Base-by-base conservation (phyloP, 2,329 filamentous ascomycete genomes). In the Ceratocystis alfenasii region DNA sequence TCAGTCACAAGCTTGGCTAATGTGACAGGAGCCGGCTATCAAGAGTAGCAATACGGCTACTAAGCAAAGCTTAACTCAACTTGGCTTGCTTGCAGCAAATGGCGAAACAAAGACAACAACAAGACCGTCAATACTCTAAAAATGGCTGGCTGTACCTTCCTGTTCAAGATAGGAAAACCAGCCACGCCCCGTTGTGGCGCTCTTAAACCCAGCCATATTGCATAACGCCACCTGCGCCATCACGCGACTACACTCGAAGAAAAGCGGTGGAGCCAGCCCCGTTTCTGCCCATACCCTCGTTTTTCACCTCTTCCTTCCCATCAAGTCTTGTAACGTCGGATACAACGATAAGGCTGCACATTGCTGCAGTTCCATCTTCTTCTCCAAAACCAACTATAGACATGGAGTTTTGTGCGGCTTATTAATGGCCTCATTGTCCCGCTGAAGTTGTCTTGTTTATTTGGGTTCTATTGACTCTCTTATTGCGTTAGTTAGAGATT, bases 321-420 rank as follows among this genome's bases (percentile, higher is more conserved):
- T 20, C 15, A 30, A 22, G 17, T 50, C 2, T n/a, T 5, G 15
- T 50, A 63, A 30, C 12, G 59, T 25, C 25, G 44, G 61, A 63
- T 63, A 63, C 61, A 63, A 50, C 61, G 45, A 63, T 63, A 63
- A 63, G 28, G 55, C 55, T n/a, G 30, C 55, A 33, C 28, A n/a
- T 59, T 20, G n/a, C 55, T 59, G n/a, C 50, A 4, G 20, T 60
- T 17, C 20, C 48, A 12, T 20, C 12, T 60, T 44, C 55, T 45
- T 36, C 33, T 17, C 45, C 45, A 63, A 15, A 63, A 28, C 33
- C 17, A 33, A n/a, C 17, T 7, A 10, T 36, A 30, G 30, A 25
- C 41, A 22, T 45, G 20, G 10, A 15, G 10, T 62, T 12, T 45
- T 25, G 22, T 28, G 60, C 22, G 6, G 44, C 5, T 22, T 28